These are phyloP conservation scores for Exophiala sideris DNA, from an alignment of 2,329 filamentous ascomycete genomes.

Conservation along the genomic window DNA sequence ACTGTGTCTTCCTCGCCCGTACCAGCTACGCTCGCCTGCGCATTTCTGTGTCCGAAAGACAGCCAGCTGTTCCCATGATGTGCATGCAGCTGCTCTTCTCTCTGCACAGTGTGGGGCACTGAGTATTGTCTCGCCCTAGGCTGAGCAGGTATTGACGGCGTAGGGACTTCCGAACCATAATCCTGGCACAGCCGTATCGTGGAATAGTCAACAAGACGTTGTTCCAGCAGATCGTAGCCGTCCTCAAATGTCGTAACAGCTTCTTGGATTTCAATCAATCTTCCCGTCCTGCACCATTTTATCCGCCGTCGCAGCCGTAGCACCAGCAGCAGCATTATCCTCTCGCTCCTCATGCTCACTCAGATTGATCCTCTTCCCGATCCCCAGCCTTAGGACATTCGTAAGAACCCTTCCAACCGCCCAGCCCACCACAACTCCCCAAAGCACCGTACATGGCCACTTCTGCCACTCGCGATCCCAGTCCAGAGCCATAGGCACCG, in stretches of 20 bases:
- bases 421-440: conserved; percentile 77
- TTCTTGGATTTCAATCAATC: neutral
- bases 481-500: conserved; percentile 90
- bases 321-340: neutral
- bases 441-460: conserved; percentile 90
- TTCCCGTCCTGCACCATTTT: neutral
- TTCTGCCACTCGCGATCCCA: conserved; percentile 99
- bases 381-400: conserved; percentile 13
- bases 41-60: no score
- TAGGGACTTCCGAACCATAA: neutral
- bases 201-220: neutral
- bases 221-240: neutral
- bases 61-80: no score
- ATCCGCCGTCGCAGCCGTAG: no score
- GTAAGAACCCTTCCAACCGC: conserved; percentile 52
- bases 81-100: no score
- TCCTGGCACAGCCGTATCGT: neutral
- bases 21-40: no score
- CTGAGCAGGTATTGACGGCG: no score
- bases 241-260: neutral
- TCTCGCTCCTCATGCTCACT: conserved; percentile 22
- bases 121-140: no score
- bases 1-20: no score
- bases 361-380: conserved; percentile 28
- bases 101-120: no score